Percentiles rank a stretch among this genome's conserved stretches.
phyloP scores from a whole-genome alignment of 2,329 filamentous ascomycete genomes.

The Pyrenochaeta sp. region DNA sequence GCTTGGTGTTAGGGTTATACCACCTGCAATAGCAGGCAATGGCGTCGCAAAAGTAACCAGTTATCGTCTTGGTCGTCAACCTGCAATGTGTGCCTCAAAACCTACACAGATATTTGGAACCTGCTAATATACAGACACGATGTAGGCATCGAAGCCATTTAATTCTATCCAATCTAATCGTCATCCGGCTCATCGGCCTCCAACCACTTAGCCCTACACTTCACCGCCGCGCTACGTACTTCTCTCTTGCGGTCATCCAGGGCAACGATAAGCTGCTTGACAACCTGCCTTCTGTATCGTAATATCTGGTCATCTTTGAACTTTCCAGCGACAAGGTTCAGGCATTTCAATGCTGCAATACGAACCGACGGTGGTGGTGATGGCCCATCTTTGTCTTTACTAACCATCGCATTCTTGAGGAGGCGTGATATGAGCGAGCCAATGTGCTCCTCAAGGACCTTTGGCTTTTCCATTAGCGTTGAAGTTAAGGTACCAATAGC shows the following conservation, averaged over 20 bases:
- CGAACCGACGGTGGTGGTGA: slow-evolving; percentile 53
- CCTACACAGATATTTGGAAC: background rate
- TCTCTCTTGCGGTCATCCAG: slow-evolving; percentile 70
- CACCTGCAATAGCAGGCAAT: slow-evolving; percentile 11
- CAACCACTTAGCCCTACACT: slow-evolving; percentile 68
- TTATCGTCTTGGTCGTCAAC: background rate
- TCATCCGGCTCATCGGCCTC: slow-evolving; percentile 68
- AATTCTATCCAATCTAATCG: slow-evolving; percentile 19
- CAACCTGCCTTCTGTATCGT: slow-evolving; percentile 64
- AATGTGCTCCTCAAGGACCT: slow-evolving; percentile 63
- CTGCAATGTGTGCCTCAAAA: background rate
- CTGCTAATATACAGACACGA: background rate
- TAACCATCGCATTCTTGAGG: slow-evolving; percentile 54
- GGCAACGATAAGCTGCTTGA: slow-evolving; percentile 62
- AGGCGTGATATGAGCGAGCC: slow-evolving; percentile 66
- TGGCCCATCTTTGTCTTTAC: slow-evolving; percentile 16
- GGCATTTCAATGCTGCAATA: slow-evolving; percentile 57
- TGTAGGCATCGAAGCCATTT: background rate
- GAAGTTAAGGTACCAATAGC: slow-evolving; percentile 67
- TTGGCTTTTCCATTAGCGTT: slow-evolving; percentile 66
- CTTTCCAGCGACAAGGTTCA: slow-evolving; percentile 58
- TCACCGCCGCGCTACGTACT: slow-evolving; percentile 69
- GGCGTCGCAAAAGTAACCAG: slow-evolving; percentile 5
- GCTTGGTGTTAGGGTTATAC: slow-evolving; percentile 35
- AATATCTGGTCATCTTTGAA: slow-evolving; percentile 62